Base-by-base conservation (phyloP, 768 basidiomycete genomes). In the Aureoboletus auriporus region DNA sequence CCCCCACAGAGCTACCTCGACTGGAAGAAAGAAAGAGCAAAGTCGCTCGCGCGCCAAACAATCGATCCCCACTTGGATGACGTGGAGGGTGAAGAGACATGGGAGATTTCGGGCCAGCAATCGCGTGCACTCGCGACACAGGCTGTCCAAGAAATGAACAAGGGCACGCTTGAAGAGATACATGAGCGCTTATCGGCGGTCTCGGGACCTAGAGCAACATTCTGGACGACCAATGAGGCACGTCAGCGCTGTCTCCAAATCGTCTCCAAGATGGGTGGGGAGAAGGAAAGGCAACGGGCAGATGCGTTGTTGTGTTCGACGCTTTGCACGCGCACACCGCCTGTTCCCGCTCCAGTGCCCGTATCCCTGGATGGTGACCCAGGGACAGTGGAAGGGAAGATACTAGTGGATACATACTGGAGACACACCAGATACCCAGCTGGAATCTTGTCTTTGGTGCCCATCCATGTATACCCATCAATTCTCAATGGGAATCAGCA, bases 181-280 rank as follows among this genome's bases (percentile, higher is more conserved):
- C 69, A 69, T 40, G 76, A 79, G 23, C 75, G 76, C 31, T 61
- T 83, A 9, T 55, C 59, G 1, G 16, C 55, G 8, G 42, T 64
- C 4, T 44, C 30, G 16, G 10, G 33, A 14, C 16, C 31, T 12
- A 11, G 23, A 12, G 70, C 87, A 7, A 73, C 78, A 39, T 91
- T 93, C 51, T 95, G 89, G 87, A 84, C 87, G 6, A 93, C 90
- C 0, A 62, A 66, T 0, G 91, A 93, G 61, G 90, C 89, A 0
- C 78, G 79, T 37, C 76, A 79, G 42, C 77, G 90, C 5, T 86
- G 84, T 57, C 68, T 84, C 16, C 74, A 79, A n/a, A 93, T 94
- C 47, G 82, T 91, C 5, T 72, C 75, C 31, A 89, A 88, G 61
- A 89, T 95, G 33, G 91, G 89, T 1, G 89, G 90, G 0, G 69